Evolutionary conservation across 805 yeast genomes (phyloP).

Genomic region (Suhomyces emberorum): DNA sequence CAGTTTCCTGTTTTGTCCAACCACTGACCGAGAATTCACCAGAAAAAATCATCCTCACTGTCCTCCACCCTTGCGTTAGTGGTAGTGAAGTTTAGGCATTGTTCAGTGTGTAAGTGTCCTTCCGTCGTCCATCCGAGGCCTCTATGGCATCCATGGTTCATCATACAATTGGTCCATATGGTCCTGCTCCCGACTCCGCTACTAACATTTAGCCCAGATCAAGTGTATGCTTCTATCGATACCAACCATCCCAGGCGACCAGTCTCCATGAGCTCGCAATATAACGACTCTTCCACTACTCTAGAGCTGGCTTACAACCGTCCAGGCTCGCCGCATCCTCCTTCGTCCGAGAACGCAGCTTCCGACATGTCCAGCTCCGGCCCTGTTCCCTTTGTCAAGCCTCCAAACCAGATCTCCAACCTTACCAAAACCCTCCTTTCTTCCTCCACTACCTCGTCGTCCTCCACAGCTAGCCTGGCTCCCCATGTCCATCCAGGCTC

Average conservation of each 20-base stretch:
- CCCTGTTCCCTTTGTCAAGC: conserved; percentile 2
- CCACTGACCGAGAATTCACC: not conserved
- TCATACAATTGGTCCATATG: no score
- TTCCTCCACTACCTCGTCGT: conserved; percentile 8
- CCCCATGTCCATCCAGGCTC: conserved; percentile 2
- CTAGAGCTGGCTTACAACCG: conserved; percentile 3
- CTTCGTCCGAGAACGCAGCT: not conserved
- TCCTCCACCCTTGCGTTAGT: no score
- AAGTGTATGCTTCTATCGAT: not conserved
- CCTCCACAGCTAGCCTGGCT: conserved; percentile 5
- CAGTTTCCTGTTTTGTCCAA: not conserved
- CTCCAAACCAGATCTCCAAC: conserved; percentile 22
- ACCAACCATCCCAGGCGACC: not conserved
- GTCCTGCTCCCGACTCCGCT: no score
- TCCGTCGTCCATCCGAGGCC: no score
- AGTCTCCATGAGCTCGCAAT: conserved; percentile 3
- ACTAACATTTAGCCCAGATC: not conserved
- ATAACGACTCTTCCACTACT: conserved; percentile 2
- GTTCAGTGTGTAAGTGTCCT: no score
- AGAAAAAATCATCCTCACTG: no score
- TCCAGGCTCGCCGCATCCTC: conserved; percentile 2
- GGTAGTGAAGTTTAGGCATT: no score
- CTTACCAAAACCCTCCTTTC: conserved; percentile 32
- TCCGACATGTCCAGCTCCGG: not conserved
- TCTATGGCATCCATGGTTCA: no score